Base-by-base conservation (phyloP, 2,329 filamentous ascomycete species). In the Stachybotrys echinatus region DNA sequence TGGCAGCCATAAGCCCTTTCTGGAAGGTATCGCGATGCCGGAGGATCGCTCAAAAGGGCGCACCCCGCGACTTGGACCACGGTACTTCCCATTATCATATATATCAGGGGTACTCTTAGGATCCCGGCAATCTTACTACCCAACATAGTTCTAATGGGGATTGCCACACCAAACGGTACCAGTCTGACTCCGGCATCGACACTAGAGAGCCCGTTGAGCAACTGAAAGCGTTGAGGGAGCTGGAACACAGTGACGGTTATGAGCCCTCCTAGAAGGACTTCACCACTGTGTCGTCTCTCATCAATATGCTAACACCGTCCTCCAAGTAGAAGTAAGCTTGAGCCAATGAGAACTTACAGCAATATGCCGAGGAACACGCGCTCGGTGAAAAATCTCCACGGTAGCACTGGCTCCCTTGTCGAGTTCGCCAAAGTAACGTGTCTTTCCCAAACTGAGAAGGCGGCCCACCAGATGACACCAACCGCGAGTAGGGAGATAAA, bases 181-280 rank as follows among this genome's bases (percentile, higher is more conserved):
- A 59, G 21, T 7, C 52, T 42, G 4, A 53, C 47, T 12, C 55
- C 56, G 10, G 55, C 54, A 12, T 54, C 50, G 44, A 56, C 6
- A 47, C 43, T 31, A n/a, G 8, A 12, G 12, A 45, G 38, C 12
- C 53, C 55, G 20, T 58, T 53, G 5, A 61, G 48, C 3, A 60
- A 47, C 38, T 61, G 56, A 18, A 61, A 59, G 12, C 54, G 46
- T 40, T 60, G 54, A 0, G 56, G 55, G 1, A 61, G 27, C 31
- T 55, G 52, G 18, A 56, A 51, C 3, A 43, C 47, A 12, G 48
- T 50, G 2, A 52, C 50, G 6, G 31, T 45, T 18, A 54, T 43
- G 4, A 50, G 40, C 5, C 48, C 52, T 7, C 52, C 50, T 4
- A 48, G 27, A 22, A 51, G 43, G 5, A 45, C 23, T 5, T 12